Evolutionary conservation across 371 early-diverging fungal species (phyloP), one percentile per base, ranked within the genome.

Genomic region (Mucor piriformis): DNA sequence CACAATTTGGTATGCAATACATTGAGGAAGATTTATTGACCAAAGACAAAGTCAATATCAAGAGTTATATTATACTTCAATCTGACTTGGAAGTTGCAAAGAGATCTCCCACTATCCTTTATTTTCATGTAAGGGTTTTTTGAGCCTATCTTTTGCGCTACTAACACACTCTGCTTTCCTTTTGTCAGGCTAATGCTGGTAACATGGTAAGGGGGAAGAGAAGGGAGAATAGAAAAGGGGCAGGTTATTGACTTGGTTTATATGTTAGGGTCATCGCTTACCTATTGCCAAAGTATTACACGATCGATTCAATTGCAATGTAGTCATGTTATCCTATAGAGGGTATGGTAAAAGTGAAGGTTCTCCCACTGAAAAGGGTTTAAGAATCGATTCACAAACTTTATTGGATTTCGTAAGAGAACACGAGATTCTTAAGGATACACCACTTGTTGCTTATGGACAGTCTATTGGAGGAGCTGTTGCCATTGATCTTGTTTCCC

Each of bases 381-480:
- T 97, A 18, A 82, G 85, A 56, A 83, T 91, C 33, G 98, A 98
- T 70, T 85, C 95, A 18, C 87, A 92, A 83, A 88, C 95, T 0
- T 85, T 92, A 32, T 77, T 97, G 33, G 88, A 94, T 63, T 96
- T 83, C 71, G 82, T 98, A 33, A 76, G 74, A 50, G 67, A 76
- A 6, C 92, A 95, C 66, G 84, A 86, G 18, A 65, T 89, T 16
- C 70, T 94, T 2, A 83, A 81, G 47, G 69, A 91, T 56, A 88
- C 92, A 2, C 87, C 88, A 55, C 69, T 98, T 23, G 76, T 97
- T 29, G 86, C 93, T 2, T 97, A 89, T 72, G 98, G 98, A 0
- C 98, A 98, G 72, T 94, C 94, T 13, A 90, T 98, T 57, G 98
- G 98, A 40, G 98, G 98, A n/a, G 98, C 98, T 6, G 97, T 96